These are phyloP conservation scores for Fomitopsis pinicola DNA, from an alignment of 1,284 basidiomycete genomes.

Conservation along the genomic window DNA sequence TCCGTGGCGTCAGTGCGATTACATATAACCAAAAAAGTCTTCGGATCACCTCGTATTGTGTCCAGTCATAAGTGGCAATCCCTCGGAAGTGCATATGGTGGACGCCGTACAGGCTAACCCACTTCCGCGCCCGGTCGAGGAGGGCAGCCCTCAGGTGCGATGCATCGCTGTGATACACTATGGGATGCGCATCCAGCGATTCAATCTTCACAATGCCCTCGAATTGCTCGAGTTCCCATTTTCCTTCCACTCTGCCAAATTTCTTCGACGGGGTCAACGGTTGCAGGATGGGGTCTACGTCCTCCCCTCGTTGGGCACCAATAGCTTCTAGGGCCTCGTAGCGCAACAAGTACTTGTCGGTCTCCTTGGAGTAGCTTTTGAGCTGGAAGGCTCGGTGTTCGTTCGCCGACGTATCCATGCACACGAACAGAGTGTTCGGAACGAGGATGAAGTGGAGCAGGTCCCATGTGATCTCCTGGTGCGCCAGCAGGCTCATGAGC, in stretches of 20 bases:
- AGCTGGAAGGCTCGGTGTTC: neutral
- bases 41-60: slow-evolving; percentile 24
- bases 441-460: slow-evolving; percentile 50
- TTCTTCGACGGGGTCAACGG: slow-evolving; percentile 3
- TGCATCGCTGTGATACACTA: slow-evolving; percentile 41
- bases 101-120: slow-evolving; percentile 43
- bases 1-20: neutral
- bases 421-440: slow-evolving; percentile 44
- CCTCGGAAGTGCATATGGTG: slow-evolving; percentile 55
- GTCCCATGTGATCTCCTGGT: slow-evolving; percentile 53
- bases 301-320: slow-evolving; percentile 33
- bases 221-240: neutral
- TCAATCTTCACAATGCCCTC: slow-evolving; percentile 44
- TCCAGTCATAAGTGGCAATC: slow-evolving; percentile 29
- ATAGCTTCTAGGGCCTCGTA: slow-evolving; percentile 18
- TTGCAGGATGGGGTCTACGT: neutral
- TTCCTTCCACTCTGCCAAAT: neutral
- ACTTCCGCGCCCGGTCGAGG: slow-evolving; percentile 45
- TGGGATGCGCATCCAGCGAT: slow-evolving; percentile 44
- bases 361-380: neutral
- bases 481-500: slow-evolving; percentile 41
- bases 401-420: slow-evolving; percentile 36
- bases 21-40: slow-evolving; percentile 14
- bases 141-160: slow-evolving; percentile 33
- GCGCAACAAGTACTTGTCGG: neutral